Evolutionary conservation across 257 asterid genomes (phyloP).

Genomic region (Solanum piurae): DNA sequence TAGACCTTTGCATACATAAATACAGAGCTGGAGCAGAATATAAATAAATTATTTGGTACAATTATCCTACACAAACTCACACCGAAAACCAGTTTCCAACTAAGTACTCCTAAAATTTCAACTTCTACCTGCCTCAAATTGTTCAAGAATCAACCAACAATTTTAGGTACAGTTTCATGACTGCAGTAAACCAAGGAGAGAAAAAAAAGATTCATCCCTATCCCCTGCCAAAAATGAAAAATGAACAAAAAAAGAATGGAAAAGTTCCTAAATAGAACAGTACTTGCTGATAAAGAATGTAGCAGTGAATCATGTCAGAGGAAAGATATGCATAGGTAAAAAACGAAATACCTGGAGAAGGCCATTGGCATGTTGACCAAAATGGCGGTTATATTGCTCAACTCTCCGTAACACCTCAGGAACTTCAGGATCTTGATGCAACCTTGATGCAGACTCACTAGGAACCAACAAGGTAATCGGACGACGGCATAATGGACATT

Average conservation of each 20-base stretch:
- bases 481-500: conserved; percentile 88
- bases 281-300: not conserved
- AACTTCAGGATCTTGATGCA: conserved; percentile 27
- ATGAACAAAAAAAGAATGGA: not conserved
- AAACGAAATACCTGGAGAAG: conserved; percentile 55
- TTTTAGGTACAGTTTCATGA: not conserved
- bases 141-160: not conserved
- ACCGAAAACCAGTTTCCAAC: not conserved
- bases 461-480: conserved; percentile 85
- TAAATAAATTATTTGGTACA: not conserved
- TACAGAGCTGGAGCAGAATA: not conserved
- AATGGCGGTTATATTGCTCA: conserved; percentile 68
- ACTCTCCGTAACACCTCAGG: conserved; percentile 45
- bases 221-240: not conserved
- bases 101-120: not conserved
- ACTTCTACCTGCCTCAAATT: not conserved
- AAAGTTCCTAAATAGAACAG: not conserved
- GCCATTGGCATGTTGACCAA: conserved; percentile 45
- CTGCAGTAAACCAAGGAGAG: not conserved
- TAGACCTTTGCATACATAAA: not conserved
- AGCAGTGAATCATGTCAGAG: conserved; percentile 19
- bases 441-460: conserved; percentile 47
- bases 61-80: not conserved
- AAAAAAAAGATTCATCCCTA: not conserved
- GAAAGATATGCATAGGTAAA: not conserved